phyloP scores from a whole-genome alignment of 2,329 filamentous ascomycete species.

The Diaporthe helianthi region DNA sequence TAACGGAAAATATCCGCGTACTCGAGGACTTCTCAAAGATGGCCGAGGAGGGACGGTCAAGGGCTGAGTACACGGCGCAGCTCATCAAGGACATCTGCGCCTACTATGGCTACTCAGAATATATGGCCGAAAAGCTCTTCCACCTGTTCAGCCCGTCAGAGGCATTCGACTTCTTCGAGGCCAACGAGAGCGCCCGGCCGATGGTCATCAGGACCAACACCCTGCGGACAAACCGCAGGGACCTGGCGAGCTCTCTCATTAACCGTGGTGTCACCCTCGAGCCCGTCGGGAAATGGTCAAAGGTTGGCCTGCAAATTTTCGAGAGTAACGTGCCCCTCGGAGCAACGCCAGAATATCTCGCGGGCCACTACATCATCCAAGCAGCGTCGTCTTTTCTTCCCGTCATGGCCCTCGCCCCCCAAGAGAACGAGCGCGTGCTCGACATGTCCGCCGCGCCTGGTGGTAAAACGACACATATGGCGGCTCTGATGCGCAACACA shows the following conservation, averaged over 20 bases:
- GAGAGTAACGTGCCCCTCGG: slow-evolving; percentile 85
- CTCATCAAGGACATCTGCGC: slow-evolving; percentile 90
- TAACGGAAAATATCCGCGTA: slow-evolving; percentile 92
- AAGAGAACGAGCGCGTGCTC: slow-evolving; percentile 89
- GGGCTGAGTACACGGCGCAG: slow-evolving; percentile 86
- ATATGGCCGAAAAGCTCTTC: slow-evolving; percentile 94
- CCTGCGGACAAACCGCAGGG: slow-evolving; percentile 75
- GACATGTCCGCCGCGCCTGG: slow-evolving; percentile 95
- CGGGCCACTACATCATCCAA: slow-evolving; percentile 97
- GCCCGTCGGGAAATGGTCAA: slow-evolving; percentile 98
- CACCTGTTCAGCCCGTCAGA: slow-evolving; percentile 91
- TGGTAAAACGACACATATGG: slow-evolving; percentile 95
- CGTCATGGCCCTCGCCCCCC: slow-evolving; percentile 95
- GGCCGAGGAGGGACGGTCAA: slow-evolving; percentile 78
- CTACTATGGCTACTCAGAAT: slow-evolving; percentile 96
- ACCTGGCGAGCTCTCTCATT: slow-evolving; percentile 91
- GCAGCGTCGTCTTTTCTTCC: slow-evolving; percentile 96
- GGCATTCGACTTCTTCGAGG: slow-evolving; percentile 98
- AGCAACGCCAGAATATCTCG: slow-evolving; percentile 96
- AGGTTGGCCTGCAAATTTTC: slow-evolving; percentile 96
- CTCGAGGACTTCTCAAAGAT: slow-evolving; percentile 87
- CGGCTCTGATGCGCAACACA: slow-evolving; percentile 98
- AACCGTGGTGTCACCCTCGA: slow-evolving; percentile 96
- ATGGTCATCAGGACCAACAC: slow-evolving; percentile 98
- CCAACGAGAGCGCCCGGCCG: slow-evolving; percentile 92